A percentile compares a stretch with the other conserved stretches of the same genome.
Conservation (phyloP, 148 eudicot species). For the Silene latifolia region DNA sequence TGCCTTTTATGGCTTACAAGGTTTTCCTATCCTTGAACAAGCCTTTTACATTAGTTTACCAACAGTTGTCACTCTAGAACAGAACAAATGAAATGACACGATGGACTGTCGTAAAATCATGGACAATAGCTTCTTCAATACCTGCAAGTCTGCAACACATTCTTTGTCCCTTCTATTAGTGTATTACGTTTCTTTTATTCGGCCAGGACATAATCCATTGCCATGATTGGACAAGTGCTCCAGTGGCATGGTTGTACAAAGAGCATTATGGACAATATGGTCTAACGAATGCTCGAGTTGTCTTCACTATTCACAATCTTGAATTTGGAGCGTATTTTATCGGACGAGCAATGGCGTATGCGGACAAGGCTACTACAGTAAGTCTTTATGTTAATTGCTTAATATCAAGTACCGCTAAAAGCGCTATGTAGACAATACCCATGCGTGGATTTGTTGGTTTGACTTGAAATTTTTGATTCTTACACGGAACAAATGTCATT, state of each 20-base stretch:
- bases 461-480: background rate
- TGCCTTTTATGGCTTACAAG: conserved; percentile 1
- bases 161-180: background rate
- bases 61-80: too few relatives aligned
- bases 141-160: background rate
- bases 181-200: background rate
- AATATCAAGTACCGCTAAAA: background rate
- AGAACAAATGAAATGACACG: background rate
- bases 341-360: conserved; percentile 63
- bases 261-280: conserved; percentile 86
- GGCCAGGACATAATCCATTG: conserved; percentile 95
- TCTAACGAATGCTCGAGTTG: conserved; percentile 84
- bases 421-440: background rate
- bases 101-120: background rate
- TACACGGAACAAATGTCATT: background rate
- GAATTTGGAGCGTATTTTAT: conserved; percentile 76
- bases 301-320: conserved; percentile 94
- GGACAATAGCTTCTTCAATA: background rate
- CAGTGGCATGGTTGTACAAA: conserved; percentile 91
- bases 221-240: conserved; percentile 99
- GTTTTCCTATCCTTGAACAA: background rate
- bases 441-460: background rate
- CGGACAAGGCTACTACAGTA: conserved; percentile 94
- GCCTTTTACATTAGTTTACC: too few relatives aligned
- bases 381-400: conserved; percentile 24